These are phyloP conservation scores for Rhizopus delemar DNA, from an alignment of 371 early-diverging fungal species.

Conservation along the genomic window DNA sequence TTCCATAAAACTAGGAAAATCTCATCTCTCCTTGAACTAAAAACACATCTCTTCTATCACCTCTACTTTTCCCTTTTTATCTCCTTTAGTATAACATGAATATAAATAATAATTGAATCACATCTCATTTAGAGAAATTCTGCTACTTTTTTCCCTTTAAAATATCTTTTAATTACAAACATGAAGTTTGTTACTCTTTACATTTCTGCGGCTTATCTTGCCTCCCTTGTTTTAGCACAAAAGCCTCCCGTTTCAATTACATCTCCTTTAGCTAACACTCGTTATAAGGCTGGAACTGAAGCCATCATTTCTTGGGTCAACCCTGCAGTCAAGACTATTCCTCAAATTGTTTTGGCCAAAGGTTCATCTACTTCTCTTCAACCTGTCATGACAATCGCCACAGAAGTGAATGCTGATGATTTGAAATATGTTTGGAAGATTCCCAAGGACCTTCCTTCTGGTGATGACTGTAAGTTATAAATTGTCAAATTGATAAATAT, in stretches of 20 bases:
- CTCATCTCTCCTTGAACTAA: too few species aligned
- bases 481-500: not conserved
- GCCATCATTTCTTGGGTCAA: slow-evolving; percentile 38
- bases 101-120: not conserved
- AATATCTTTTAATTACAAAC: not conserved
- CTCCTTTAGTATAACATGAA: too few species aligned
- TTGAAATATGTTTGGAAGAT: slow-evolving; percentile 36
- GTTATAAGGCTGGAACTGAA: slow-evolving; percentile 28
- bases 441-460: slow-evolving; percentile 29
- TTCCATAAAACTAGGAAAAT: too few species aligned
- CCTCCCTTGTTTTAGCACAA: slow-evolving; percentile 22
- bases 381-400: slow-evolving; percentile 31
- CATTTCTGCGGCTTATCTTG: slow-evolving; percentile 26
- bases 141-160: not conserved
- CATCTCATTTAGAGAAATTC: not conserved
- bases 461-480: slow-evolving; percentile 35
- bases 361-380: slow-evolving; percentile 37
- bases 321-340: slow-evolving; percentile 24
- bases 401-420: slow-evolving; percentile 29
- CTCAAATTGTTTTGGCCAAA: slow-evolving; percentile 36
- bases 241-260: slow-evolving; percentile 35
- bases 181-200: slow-evolving; percentile 27
- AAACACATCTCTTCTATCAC: too few species aligned
- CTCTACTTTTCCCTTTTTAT: too few species aligned
- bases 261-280: slow-evolving; percentile 35